Evolutionary conservation across 2,329 filamentous ascomycete species (phyloP).

Genomic region (Zymoseptoria pseudotritici): DNA sequence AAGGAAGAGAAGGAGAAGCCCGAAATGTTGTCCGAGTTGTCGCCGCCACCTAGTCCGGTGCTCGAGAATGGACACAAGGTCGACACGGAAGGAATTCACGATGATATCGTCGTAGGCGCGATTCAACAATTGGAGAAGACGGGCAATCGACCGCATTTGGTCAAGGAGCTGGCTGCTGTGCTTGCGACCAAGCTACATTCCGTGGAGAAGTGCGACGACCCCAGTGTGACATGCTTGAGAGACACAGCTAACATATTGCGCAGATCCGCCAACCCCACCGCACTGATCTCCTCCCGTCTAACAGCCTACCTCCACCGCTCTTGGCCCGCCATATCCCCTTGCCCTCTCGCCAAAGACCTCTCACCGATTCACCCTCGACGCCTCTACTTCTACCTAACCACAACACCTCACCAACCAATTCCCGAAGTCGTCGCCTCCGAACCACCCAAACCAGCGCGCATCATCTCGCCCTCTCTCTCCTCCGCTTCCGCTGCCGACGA

Average conservation of each 20-base stretch:
- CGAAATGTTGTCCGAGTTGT: constrained; percentile 55
- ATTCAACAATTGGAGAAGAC: constrained; percentile 84
- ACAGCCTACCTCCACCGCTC: constrained; percentile 83
- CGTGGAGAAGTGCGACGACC: constrained; percentile 75
- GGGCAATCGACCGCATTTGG: constrained; percentile 83
- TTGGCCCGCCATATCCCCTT: constrained; percentile 68
- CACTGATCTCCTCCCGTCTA: constrained; percentile 88
- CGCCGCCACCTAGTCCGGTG: constrained; percentile 69
- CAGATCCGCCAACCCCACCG: constrained; percentile 91
- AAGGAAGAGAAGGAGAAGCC: constrained; percentile 43
- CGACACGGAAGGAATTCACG: constrained; percentile 77
- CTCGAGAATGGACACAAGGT: constrained; percentile 49
- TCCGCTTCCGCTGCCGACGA: constrained; percentile 67
- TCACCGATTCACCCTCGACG: constrained; percentile 87
- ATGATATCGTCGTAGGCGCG: constrained; percentile 89
- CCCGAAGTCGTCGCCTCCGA: constrained; percentile 48
- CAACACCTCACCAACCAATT: constrained; percentile 73
- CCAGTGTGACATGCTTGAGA: neutral
- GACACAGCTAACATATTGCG: constrained; percentile 24
- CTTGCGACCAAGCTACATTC: constrained; percentile 69
- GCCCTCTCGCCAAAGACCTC: constrained; percentile 86
- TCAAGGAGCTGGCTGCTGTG: constrained; percentile 83
- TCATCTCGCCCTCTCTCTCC: constrained; percentile 80
- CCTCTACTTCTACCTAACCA: constrained; percentile 94
- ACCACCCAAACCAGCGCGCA: constrained; percentile 40